A percentile compares a stretch with the other conserved stretches of the same genome.
Conservation (phyloP, 345 rosid species). For the Brassica juncea region DNA sequence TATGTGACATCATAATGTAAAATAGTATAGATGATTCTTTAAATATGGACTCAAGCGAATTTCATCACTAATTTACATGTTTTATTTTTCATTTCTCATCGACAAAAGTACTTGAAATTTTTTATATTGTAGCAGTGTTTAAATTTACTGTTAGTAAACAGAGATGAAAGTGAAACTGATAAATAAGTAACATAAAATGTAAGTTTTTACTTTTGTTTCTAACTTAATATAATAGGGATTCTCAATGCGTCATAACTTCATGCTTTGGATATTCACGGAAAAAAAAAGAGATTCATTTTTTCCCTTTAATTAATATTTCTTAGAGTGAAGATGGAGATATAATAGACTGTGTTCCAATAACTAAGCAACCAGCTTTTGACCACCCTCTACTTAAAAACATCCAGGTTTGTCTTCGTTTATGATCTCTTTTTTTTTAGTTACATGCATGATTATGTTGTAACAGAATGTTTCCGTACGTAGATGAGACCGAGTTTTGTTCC, state of each 20-base stretch:
- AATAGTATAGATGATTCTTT: not conserved
- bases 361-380: slow-evolving; percentile 40
- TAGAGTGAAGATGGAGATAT: slow-evolving; percentile 1
- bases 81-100: not conserved
- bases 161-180: not conserved
- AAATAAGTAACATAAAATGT: not conserved
- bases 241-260: not conserved
- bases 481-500: not conserved
- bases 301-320: not conserved
- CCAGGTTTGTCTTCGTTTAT: slow-evolving; percentile 11
- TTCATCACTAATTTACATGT: not conserved
- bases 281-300: not conserved
- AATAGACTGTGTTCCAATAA: not conserved
- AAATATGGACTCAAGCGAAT: not conserved
- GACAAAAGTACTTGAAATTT: not conserved
- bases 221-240: not conserved
- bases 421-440: not conserved
- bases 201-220: not conserved
- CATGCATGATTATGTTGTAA: not conserved
- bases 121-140: not conserved
- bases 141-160: not conserved
- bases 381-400: slow-evolving; percentile 45
- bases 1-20: not conserved
- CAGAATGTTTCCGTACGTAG: not conserved
- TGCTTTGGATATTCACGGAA: not conserved